Percentiles rank a stretch among this genome's conserved stretches.
Conservation (phyloP, 1,284 basidiomycete species). For the Trichosporon ovoides region DNA sequence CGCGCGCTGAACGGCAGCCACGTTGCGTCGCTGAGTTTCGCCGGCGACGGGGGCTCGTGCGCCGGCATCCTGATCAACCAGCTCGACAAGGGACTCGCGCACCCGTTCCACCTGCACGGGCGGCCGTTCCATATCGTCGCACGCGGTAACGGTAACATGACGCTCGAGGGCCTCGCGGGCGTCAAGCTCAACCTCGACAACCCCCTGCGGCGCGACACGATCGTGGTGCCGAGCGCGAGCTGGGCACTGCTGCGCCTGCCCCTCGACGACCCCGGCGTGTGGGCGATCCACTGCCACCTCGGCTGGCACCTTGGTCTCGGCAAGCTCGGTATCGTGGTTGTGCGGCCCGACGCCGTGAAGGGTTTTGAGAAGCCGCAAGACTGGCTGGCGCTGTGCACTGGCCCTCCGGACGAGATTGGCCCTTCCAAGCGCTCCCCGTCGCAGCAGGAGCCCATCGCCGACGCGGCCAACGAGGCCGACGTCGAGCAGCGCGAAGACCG, state of each 20-base stretch:
- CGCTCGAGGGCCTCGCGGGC: constrained; percentile 12
- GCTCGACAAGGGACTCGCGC: constrained; percentile 32
- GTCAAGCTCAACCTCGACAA: constrained; percentile 33
- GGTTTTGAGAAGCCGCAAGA: constrained; percentile 9
- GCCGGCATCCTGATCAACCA: constrained; percentile 44
- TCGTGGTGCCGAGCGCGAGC: constrained; percentile 30
- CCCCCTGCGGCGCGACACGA: constrained; percentile 47
- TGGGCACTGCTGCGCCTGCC: constrained; percentile 31
- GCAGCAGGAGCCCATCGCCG: constrained; percentile 10
- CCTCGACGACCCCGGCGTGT: constrained; percentile 27
- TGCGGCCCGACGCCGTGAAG: constrained; percentile 21
- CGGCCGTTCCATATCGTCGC: constrained; percentile 34
- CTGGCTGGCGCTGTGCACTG: constrained; percentile 22
- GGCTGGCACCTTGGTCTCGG: constrained; percentile 26
- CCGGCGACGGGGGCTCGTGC: constrained; percentile 17
- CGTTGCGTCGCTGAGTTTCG: constrained; percentile 27
- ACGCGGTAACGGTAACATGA: constrained; percentile 33
- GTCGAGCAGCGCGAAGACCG: neutral
- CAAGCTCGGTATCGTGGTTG: constrained; percentile 20
- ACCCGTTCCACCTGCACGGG: constrained; percentile 45
- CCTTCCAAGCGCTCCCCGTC: no score
- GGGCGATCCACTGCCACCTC: constrained; percentile 32
- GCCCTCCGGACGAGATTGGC: constrained; percentile 13
- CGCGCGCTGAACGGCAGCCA: constrained; percentile 18
- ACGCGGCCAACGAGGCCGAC: neutral